phyloP scores from a whole-genome alignment of 306 rosid genomes.

The Vigna reflexopilosa region DNA sequence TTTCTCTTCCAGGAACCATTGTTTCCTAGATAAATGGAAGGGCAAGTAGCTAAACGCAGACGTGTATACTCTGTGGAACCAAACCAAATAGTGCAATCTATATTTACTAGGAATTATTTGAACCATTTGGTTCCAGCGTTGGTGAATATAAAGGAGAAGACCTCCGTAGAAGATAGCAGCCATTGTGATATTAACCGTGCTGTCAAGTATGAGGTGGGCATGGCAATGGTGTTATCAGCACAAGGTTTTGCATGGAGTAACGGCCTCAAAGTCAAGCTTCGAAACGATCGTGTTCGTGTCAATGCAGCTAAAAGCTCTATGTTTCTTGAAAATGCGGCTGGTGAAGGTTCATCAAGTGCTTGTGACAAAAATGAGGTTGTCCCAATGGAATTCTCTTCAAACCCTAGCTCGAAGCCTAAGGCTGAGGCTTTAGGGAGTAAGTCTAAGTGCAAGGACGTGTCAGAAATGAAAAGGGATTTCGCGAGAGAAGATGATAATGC shows the following conservation, averaged over 20 bases:
- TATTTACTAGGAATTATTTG: conserved; percentile 61
- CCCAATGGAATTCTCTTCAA: conserved; percentile 20
- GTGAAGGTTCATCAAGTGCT: conserved; percentile 10
- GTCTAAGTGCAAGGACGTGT: background rate
- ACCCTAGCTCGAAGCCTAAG: conserved; percentile 32
- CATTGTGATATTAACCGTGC: conserved; percentile 30
- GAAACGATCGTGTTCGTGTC: conserved; percentile 9
- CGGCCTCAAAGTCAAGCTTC: conserved; percentile 62
- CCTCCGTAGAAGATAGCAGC: conserved; percentile 17
- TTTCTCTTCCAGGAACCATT: background rate
- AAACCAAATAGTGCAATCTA: conserved; percentile 43
- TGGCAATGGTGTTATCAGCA: conserved; percentile 76
- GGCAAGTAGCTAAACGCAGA: conserved; percentile 52
- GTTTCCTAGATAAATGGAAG: conserved; percentile 44
- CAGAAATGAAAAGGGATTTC: conserved; percentile 8
- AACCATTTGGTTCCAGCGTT: conserved; percentile 63
- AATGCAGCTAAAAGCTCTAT: conserved; percentile 24
- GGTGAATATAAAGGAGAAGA: conserved; percentile 50
- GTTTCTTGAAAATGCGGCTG: conserved; percentile 7
- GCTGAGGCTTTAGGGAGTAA: background rate
- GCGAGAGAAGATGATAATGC: conserved; percentile 19
- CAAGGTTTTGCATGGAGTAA: conserved; percentile 69
- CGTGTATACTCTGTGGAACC: conserved; percentile 62
- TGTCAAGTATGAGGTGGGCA: conserved; percentile 67
- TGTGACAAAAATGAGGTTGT: conserved; percentile 18